These are phyloP conservation scores for Urostyla sp. DNA, from an alignment of 73 alveolate species.

Conservation along the genomic window DNA sequence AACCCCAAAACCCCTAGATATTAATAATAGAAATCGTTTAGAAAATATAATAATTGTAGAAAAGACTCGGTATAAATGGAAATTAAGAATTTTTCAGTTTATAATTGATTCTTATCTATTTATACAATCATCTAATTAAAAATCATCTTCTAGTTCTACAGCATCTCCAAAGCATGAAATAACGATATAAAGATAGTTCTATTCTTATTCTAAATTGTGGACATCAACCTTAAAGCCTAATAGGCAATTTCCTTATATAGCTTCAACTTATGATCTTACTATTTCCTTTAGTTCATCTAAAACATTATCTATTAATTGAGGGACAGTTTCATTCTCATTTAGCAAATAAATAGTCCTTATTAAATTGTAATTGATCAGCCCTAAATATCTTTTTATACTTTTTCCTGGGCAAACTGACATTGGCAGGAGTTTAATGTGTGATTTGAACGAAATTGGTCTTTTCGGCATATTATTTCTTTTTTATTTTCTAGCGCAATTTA, in stretches of 20 bases:
- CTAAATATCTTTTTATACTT: slow-evolving; percentile 29
- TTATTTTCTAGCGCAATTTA: slow-evolving; percentile 5
- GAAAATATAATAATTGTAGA: no score
- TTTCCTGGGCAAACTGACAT: slow-evolving; percentile 38
- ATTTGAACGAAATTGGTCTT: neutral
- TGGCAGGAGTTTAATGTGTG: slow-evolving; percentile 42
- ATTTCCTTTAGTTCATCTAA: slow-evolving; percentile 37
- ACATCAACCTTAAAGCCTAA: slow-evolving; percentile 46
- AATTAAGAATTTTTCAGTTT: no score
- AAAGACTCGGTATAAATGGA: no score
- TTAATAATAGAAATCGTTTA: no score
- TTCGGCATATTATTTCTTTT: neutral
- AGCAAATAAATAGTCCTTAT: neutral
- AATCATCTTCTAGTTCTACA: slow-evolving; percentile 25
- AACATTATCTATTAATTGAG: slow-evolving; percentile 23
- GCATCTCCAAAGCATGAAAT: slow-evolving; percentile 49
- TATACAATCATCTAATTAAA: no score
- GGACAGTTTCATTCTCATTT: slow-evolving; percentile 1
- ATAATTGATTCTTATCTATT: no score
- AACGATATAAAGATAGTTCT: neutral
- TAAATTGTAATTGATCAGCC: slow-evolving; percentile 30
- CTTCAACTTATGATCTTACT: slow-evolving; percentile 26
- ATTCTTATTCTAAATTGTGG: slow-evolving; percentile 8
- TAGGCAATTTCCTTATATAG: slow-evolving; percentile 41
- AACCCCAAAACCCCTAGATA: no score